Conservation (phyloP, 768 basidiomycete genomes). For the Rhodocollybia butyracea region DNA sequence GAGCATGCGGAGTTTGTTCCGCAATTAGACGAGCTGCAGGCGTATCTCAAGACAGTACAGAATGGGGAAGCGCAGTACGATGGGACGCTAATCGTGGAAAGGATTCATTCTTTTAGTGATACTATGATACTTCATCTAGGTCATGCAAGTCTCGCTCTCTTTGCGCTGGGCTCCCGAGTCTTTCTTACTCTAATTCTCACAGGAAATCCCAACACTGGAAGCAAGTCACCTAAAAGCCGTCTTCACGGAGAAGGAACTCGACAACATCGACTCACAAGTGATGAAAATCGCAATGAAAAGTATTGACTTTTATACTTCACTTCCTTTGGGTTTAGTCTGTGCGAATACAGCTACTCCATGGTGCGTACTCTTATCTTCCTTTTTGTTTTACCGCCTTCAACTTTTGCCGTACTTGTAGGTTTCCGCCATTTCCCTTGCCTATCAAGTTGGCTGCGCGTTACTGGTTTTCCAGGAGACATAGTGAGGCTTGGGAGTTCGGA, state of each 20-base stretch:
- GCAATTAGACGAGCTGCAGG: constrained; percentile 19
- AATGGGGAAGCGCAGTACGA: too few relatives aligned
- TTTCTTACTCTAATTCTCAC: background rate
- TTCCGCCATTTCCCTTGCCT: constrained; percentile 24
- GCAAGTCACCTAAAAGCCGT: constrained; percentile 20
- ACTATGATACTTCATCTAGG: constrained; percentile 23
- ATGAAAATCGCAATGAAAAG: too few relatives aligned
- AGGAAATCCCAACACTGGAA: constrained; percentile 26
- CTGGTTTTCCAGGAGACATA: constrained; percentile 22
- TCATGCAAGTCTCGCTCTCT: constrained; percentile 23
- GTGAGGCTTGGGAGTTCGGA: constrained; percentile 28
- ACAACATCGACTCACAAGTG: constrained; percentile 17
- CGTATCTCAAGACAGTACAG: constrained; percentile 52
- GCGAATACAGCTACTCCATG: too few relatives aligned
- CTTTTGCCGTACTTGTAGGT: constrained; percentile 19
- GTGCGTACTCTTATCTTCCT: too few relatives aligned
- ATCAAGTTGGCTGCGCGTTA: constrained; percentile 20
- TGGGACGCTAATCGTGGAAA: too few relatives aligned
- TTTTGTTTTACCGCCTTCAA: too few relatives aligned
- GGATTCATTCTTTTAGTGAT: constrained; percentile 24
- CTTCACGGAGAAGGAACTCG: constrained; percentile 22
- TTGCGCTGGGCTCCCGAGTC: too few relatives aligned
- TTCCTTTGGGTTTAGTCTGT: too few relatives aligned
- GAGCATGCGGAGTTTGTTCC: constrained; percentile 25
- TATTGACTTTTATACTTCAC: too few relatives aligned